These are phyloP conservation scores for Trichoderma sp. DNA, from an alignment of 2,329 filamentous ascomycete genomes.

Conservation along the genomic window DNA sequence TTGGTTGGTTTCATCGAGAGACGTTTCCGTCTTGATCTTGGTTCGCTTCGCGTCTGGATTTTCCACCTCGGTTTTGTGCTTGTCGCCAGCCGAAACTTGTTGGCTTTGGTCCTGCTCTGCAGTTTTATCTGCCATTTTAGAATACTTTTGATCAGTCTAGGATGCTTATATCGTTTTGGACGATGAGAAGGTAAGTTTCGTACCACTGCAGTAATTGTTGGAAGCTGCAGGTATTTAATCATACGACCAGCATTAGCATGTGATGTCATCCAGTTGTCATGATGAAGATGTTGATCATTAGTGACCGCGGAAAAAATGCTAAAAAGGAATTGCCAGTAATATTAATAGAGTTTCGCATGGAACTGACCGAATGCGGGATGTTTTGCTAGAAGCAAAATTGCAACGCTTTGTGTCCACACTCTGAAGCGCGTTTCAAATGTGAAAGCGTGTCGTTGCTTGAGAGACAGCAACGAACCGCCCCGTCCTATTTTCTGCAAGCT, in stretches of 20 bases:
- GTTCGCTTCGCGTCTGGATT: constrained; percentile 31
- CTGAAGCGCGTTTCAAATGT: background rate
- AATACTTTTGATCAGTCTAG: background rate
- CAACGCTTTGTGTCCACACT: background rate
- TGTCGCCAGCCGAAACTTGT: constrained; percentile 28
- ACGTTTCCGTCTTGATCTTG: constrained; percentile 29
- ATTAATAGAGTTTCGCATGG: background rate
- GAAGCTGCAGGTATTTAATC: background rate
- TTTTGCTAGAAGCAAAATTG: background rate
- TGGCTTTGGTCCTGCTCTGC: background rate
- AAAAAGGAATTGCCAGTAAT: background rate
- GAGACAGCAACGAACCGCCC: background rate
- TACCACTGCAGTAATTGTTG: background rate
- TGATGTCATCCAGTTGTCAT: constrained; percentile 31
- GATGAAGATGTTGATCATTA: background rate
- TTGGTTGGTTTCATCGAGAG: background rate
- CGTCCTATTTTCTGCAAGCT: background rate
- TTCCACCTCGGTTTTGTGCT: constrained; percentile 33
- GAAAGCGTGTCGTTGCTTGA: background rate
- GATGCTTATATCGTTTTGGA: background rate
- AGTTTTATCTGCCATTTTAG: background rate
- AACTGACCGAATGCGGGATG: background rate
- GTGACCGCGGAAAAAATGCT: background rate
- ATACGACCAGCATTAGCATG: constrained; percentile 11
- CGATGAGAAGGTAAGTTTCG: background rate